These are phyloP conservation scores for Cytospora leucostoma DNA, from an alignment of 2,329 filamentous ascomycete species.

Conservation along the genomic window DNA sequence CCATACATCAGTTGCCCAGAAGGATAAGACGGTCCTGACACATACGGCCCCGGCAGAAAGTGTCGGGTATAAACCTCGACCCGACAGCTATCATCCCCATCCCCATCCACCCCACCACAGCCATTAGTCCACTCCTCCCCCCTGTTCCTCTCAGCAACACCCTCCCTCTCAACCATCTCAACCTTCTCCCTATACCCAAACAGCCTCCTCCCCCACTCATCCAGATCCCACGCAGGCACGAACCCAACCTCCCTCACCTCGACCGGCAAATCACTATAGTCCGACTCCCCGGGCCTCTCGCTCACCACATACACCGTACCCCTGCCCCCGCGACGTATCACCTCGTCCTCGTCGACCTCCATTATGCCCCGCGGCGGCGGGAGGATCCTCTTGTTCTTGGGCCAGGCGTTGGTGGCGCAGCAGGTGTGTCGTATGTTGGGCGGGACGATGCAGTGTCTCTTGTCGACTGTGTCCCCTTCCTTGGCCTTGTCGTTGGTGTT, in stretches of 20 bases:
- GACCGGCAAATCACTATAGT: constrained; percentile 14
- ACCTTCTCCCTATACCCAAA: background rate
- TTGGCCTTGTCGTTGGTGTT: too few relatives aligned
- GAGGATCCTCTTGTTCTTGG: constrained; percentile 13
- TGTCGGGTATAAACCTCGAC: background rate
- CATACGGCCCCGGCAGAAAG: background rate
- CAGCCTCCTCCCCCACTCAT: constrained; percentile 5
- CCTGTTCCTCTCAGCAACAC: background rate
- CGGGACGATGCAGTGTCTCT: constrained; percentile 18
- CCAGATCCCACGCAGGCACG: constrained; percentile 9
- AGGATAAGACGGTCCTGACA: background rate
- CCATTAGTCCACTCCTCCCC: background rate
- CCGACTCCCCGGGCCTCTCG: background rate
- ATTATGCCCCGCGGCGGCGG: background rate
- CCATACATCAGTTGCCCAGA: background rate
- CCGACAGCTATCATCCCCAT: background rate
- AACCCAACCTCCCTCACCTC: constrained; percentile 13
- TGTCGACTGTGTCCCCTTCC: background rate
- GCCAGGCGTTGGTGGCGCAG: constrained; percentile 19
- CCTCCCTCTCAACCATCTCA: background rate
- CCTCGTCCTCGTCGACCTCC: background rate
- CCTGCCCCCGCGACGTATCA: constrained; percentile 4
- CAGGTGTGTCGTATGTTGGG: constrained; percentile 19
- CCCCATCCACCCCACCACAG: background rate
- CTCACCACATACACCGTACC: constrained; percentile 5